Evolutionary conservation across 306 rosid genomes (phyloP).

Genomic region (Glycine soja): DNA sequence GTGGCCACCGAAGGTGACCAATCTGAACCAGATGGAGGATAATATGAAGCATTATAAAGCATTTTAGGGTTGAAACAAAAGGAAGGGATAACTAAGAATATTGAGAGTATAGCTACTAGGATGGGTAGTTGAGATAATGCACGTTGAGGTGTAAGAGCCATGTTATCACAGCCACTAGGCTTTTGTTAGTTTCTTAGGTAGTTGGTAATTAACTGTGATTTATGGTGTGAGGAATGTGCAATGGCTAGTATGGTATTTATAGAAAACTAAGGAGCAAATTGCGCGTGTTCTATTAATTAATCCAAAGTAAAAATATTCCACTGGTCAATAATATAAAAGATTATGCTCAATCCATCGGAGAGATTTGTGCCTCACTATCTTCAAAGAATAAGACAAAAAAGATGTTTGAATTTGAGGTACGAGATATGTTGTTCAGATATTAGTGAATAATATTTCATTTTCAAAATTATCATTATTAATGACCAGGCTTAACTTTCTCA

Average conservation of each 20-base stretch:
- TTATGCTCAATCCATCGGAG: not conserved
- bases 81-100: constrained; percentile 50
- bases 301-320: not conserved
- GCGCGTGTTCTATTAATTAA: constrained; percentile 3
- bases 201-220: constrained; percentile 3
- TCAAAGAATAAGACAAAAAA: constrained; percentile 41
- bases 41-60: constrained; percentile 49
- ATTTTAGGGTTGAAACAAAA: constrained; percentile 56
- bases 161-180: constrained; percentile 16
- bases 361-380: constrained; percentile 5
- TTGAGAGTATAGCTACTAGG: constrained; percentile 27
- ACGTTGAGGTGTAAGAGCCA: constrained; percentile 41
- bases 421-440: constrained; percentile 8
- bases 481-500: not conserved
- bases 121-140: constrained; percentile 1
- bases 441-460: not conserved
- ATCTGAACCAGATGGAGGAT: constrained; percentile 42
- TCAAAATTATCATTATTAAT: not conserved
- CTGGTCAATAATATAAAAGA: too few relatives aligned
- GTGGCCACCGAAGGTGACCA: constrained; percentile 68
- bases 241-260: constrained; percentile 48
- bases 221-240: constrained; percentile 35
- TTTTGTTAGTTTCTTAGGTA: constrained; percentile 12
- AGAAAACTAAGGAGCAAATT: constrained; percentile 19
- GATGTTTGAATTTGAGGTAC: constrained; percentile 28